Percentiles rank a stretch among this genome's conserved stretches.
Conservation (phyloP, 1,139 yeast species). For the Kluyveromyces sp. region DNA sequence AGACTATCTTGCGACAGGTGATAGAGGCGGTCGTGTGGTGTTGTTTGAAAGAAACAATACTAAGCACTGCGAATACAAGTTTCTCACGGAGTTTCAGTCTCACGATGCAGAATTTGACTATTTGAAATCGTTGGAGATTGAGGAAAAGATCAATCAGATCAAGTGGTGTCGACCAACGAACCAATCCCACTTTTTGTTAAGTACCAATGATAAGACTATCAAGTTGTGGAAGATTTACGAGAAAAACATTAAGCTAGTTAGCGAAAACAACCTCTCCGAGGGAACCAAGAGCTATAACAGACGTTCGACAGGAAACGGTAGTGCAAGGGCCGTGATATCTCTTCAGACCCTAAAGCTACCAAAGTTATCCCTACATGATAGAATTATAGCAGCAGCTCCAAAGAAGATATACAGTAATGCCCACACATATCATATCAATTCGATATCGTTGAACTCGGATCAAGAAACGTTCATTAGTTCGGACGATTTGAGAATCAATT, state of each 20-base stretch:
- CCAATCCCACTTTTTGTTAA: conserved; percentile 77
- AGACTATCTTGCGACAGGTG: conserved; percentile 94
- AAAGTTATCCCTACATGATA: conserved; percentile 82
- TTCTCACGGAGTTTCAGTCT: conserved; percentile 94
- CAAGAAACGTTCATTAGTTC: conserved; percentile 92
- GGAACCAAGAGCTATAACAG: conserved; percentile 14
- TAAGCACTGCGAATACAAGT: conserved; percentile 81
- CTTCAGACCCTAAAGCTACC: conserved; percentile 60
- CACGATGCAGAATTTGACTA: conserved; percentile 99
- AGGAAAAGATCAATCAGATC: conserved; percentile 95
- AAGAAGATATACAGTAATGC: conserved; percentile 89
- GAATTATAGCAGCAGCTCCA: conserved; percentile 91
- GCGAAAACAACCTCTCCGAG: conserved; percentile 66
- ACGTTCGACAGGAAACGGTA: conserved; percentile 13
- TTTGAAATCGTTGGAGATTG: conserved; percentile 89
- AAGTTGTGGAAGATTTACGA: conserved; percentile 95
- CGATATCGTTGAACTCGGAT: conserved; percentile 89
- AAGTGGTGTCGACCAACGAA: conserved; percentile 91
- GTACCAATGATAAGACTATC: conserved; percentile 95
- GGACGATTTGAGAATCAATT: conserved; percentile 90
- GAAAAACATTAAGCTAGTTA: conserved; percentile 82
- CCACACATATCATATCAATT: conserved; percentile 96
- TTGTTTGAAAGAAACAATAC: conserved; percentile 84
- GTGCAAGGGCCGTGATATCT: conserved; percentile 23
- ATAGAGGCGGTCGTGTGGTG: conserved; percentile 96